phyloP scores from a whole-genome alignment of 768 basidiomycete genomes.

The Collybia sp. region DNA sequence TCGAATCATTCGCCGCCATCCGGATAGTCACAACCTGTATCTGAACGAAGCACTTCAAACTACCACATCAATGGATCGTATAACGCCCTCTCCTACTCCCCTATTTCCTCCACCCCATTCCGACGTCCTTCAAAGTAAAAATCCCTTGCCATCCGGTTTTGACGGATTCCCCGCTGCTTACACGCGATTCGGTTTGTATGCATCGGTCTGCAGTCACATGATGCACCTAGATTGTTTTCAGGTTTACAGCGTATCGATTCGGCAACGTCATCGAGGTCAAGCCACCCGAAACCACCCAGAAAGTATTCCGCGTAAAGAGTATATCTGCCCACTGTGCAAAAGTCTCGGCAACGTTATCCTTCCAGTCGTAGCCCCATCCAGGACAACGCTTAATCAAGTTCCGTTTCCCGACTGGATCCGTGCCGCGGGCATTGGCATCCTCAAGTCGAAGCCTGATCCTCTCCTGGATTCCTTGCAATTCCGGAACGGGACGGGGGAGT shows the following conservation, averaged over 20 bases:
- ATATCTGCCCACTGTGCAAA: slow-evolving; percentile 96
- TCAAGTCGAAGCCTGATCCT: slow-evolving; percentile 77
- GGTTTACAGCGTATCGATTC: slow-evolving; percentile 81
- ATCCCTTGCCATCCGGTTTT: slow-evolving; percentile 44
- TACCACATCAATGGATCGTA: slow-evolving; percentile 63
- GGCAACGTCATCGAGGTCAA: slow-evolving; percentile 83
- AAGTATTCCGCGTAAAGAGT: slow-evolving; percentile 89
- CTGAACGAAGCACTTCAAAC: slow-evolving; percentile 71
- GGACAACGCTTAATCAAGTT: slow-evolving; percentile 46
- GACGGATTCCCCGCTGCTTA: slow-evolving; percentile 69
- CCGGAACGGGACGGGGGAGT: slow-evolving; percentile 79
- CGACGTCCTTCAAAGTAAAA: slow-evolving; percentile 42
- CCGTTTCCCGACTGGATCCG: slow-evolving; percentile 90
- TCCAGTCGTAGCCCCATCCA: slow-evolving; percentile 59
- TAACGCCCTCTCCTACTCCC: slow-evolving; percentile 17
- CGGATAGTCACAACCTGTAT: slow-evolving; percentile 57
- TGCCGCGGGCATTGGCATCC: slow-evolving; percentile 81
- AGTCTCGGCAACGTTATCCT: slow-evolving; percentile 92
- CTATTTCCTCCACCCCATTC: slow-evolving; percentile 48
- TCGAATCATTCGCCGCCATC: slow-evolving; percentile 73
- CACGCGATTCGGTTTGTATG: slow-evolving; percentile 80
- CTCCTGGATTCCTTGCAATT: slow-evolving; percentile 70
- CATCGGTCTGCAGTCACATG: slow-evolving; percentile 91
- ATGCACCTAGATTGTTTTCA: slow-evolving; percentile 97
- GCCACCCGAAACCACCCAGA: slow-evolving; percentile 93